These are phyloP conservation scores for Eimeria sp. DNA, from an alignment of 169 alveolate species.

Conservation along the genomic window DNA sequence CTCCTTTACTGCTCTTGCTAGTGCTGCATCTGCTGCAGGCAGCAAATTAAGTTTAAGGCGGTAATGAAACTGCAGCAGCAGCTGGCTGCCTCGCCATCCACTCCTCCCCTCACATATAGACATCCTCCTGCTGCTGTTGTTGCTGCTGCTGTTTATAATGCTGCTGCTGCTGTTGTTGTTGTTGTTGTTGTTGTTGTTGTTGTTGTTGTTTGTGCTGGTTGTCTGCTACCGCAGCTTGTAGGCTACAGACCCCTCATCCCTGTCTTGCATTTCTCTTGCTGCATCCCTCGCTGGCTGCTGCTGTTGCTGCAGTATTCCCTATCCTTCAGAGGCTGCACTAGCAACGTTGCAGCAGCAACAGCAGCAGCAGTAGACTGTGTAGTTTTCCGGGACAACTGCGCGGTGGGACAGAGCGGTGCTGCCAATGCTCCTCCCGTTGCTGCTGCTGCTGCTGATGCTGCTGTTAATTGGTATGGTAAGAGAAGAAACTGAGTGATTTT, in stretches of 20 bases:
- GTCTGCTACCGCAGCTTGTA: constrained; percentile 9
- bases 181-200: too few relatives aligned
- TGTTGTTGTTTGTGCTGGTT: too few relatives aligned
- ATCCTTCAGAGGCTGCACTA: too few relatives aligned
- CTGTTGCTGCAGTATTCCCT: constrained; percentile 1
- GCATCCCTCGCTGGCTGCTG: constrained; percentile 4
- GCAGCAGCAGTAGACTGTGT: too few relatives aligned
- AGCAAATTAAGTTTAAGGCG: constrained; percentile 10
- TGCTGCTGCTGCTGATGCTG: constrained; percentile 25
- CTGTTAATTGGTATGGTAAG: background rate
- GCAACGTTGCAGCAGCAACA: too few relatives aligned
- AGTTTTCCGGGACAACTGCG: too few relatives aligned
- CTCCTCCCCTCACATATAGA: background rate
- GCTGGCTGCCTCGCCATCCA: background rate
- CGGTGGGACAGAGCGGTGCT: too few relatives aligned
- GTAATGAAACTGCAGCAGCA: constrained; percentile 15
- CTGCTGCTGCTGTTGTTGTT: constrained; percentile 7
- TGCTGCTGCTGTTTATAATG: constrained; percentile 11
- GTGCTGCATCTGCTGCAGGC: constrained; percentile 7
- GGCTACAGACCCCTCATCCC: background rate
- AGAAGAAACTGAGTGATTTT: background rate
- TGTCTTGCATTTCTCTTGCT: background rate
- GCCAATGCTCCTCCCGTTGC: constrained; percentile 6
- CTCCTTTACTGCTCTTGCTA: background rate
- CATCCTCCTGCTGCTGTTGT: constrained; percentile 52